Conservation (phyloP, 73 alveolate genomes). For the Blepharisma stoltei region DNA sequence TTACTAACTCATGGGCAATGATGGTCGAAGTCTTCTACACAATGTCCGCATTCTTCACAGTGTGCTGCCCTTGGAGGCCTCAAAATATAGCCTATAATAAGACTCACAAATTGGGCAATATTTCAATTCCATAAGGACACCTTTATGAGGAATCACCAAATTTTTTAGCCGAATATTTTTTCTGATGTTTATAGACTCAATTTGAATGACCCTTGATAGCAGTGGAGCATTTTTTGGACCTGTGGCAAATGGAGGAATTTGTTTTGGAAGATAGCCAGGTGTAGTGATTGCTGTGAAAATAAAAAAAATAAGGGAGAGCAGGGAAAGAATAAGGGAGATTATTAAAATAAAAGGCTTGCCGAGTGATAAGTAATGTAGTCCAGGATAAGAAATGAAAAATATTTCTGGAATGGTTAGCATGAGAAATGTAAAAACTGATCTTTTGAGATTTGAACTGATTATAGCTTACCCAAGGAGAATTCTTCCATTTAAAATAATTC, state of each 20-base stretch:
- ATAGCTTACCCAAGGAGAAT: background rate
- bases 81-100: slow-evolving; percentile 80
- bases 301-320: background rate
- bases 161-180: background rate
- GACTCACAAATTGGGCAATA: slow-evolving; percentile 44
- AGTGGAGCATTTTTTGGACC: slow-evolving; percentile 16
- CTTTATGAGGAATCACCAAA: background rate
- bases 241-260: slow-evolving; percentile 20
- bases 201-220: background rate
- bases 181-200: background rate
- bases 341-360: background rate
- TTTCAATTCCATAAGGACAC: background rate
- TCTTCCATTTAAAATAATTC: no score
- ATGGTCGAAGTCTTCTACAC: slow-evolving; percentile 94
- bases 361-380: background rate
- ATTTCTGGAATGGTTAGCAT: background rate
- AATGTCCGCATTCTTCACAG: slow-evolving; percentile 92
- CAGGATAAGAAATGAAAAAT: background rate
- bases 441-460: background rate
- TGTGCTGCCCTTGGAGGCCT: slow-evolving; percentile 97
- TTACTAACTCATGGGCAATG: slow-evolving; percentile 94
- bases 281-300: background rate
- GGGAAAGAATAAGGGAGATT: background rate
- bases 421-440: background rate
- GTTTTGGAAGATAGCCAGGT: slow-evolving; percentile 24